These are phyloP conservation scores for Tephrocybe sp. DNA, from an alignment of 768 basidiomycete species.

Conservation along the genomic window DNA sequence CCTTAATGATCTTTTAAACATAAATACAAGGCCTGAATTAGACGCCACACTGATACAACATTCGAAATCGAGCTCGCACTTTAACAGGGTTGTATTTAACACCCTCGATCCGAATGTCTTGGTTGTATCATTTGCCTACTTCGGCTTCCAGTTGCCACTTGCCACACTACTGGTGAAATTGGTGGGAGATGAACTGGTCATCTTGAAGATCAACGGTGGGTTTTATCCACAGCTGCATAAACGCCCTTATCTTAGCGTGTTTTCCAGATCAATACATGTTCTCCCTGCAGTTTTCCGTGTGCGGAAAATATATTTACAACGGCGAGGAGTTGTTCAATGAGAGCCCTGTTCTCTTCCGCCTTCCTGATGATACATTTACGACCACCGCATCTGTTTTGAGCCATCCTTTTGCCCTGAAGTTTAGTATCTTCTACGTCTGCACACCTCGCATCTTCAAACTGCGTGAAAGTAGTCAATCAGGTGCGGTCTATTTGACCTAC, in stretches of 20 bases:
- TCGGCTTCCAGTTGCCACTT: background rate
- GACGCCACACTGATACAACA: background rate
- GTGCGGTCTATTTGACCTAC: constrained; percentile 1
- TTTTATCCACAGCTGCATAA: background rate
- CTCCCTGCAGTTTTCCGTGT: constrained; percentile 2
- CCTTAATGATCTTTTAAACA: background rate
- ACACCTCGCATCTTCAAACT: constrained; percentile 7
- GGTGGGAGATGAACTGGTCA: background rate
- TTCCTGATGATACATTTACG: background rate
- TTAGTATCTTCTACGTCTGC: background rate
- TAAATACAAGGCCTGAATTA: background rate
- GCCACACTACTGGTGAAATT: background rate
- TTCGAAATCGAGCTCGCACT: background rate
- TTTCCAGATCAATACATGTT: background rate
- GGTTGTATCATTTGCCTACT: background rate
- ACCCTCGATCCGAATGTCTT: background rate
- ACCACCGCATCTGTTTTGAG: background rate
- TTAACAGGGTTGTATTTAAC: background rate
- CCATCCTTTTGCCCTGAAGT: background rate
- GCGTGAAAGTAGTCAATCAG: background rate
- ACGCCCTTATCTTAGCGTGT: background rate
- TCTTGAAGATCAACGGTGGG: background rate
- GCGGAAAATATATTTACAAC: constrained; percentile 1
- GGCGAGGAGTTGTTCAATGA: background rate
- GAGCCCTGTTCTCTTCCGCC: background rate